Evolutionary conservation across 306 rosid species (phyloP), one percentile per base, ranked within the genome.

Genomic region (Acacia acuminata): DNA sequence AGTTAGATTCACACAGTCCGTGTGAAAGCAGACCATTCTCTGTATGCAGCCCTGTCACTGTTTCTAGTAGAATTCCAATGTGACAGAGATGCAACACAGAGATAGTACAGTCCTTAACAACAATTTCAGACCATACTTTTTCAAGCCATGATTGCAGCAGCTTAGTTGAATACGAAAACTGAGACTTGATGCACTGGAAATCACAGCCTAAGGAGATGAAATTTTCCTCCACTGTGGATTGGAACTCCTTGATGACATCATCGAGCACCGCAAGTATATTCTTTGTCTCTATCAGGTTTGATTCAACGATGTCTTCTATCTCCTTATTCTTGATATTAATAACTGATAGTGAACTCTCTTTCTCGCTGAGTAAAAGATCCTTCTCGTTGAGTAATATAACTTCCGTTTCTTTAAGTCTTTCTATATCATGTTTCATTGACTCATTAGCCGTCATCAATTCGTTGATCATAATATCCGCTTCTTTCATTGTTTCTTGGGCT

Each of bases 81-180:
- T 96, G 96, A 84, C 98, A 96, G 45, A 90, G 94, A 75, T 96
- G 98, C 15, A 93, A 87, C 78, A 92, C 99, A 53, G 97, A 93
- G 81, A 91, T 79, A 51, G 91, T 95, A 85, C 92, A 93, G 58
- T 93, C 98, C 86, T 93, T 96, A 65, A 76, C 84, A 89, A 96
- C 87, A 63, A 92, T 92, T 84, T 92, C 94, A 58, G 97, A 96
- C 97, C 99, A 96, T 71, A 93, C 82, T 44, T 88, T 85, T 88
- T 92, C 99, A 79, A 96, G 90, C 92, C 93, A 92, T 70, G 93
- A 90, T 67, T 75, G 82, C n/a, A 92, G 89, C 61, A 79, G 85
- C 84, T 85, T 93, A 17, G 90, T 88, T 77, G 93, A 88, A 81
- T 86, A 81, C 43, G 81, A 81, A 77, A 90, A 81, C 44, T 86